Evolutionary conservation across 306 rosid genomes (phyloP).

Genomic region (Medicago lupulina): DNA sequence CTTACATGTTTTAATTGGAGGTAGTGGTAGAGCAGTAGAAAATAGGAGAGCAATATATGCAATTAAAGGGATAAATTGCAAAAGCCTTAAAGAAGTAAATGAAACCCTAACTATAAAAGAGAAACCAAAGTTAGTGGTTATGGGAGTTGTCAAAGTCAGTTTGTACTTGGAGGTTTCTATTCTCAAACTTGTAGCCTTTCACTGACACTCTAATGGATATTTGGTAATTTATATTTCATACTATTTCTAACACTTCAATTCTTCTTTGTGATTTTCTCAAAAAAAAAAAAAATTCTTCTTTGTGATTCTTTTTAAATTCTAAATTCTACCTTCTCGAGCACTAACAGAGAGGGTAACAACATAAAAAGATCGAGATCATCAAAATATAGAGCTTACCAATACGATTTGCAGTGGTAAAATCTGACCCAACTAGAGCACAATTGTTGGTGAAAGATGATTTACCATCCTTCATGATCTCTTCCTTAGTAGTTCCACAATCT

Average conservation of each 20-base stretch:
- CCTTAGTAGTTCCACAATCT: constrained; percentile 64
- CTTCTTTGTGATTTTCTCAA: background rate
- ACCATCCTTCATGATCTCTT: constrained; percentile 71
- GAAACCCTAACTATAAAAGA: constrained; percentile 10
- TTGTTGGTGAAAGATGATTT: constrained; percentile 74
- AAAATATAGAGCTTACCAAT: constrained; percentile 57
- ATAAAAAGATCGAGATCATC: constrained; percentile 23
- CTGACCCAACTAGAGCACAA: constrained; percentile 55
- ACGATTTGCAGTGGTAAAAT: constrained; percentile 63
- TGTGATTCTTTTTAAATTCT: constrained; percentile 1
- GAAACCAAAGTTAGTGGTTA: background rate
- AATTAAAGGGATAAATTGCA: background rate
- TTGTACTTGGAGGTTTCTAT: background rate
- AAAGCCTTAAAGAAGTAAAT: constrained; percentile 4
- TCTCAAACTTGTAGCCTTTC: constrained; percentile 7
- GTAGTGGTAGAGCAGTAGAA: constrained; percentile 14
- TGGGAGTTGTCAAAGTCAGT: constrained; percentile 9
- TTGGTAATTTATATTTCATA: constrained; percentile 1
- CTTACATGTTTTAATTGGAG: constrained; percentile 9
- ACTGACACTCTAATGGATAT: background rate
- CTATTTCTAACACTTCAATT: background rate
- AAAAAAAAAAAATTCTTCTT: background rate
- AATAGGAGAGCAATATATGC: constrained; percentile 14
- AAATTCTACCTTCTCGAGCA: constrained; percentile 16
- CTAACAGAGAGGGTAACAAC: constrained; percentile 33